Evolutionary conservation across 2,329 filamentous ascomycete species (phyloP).

Genomic region (Amphichorda felina): DNA sequence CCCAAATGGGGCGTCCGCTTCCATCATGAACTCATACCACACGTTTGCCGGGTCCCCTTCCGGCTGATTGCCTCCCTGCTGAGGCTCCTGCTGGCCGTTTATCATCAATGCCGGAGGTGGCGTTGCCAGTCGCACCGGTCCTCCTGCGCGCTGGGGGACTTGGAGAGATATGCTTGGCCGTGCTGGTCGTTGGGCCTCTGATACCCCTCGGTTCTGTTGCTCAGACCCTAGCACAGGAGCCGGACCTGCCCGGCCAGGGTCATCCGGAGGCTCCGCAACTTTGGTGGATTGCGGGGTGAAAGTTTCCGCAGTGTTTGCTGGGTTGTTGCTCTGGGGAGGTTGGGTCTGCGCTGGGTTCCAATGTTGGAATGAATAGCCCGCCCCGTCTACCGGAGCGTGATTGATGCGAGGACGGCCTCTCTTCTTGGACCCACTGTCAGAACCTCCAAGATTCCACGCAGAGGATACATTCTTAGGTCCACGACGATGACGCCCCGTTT

Average conservation of each 20-base stretch:
- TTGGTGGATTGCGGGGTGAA: not conserved
- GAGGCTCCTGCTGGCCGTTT: not conserved
- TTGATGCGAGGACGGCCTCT: conserved; percentile 72
- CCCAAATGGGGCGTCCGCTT: not conserved
- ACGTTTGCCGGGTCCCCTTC: not conserved
- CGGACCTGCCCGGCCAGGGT: not conserved
- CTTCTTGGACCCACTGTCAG: conserved; percentile 54
- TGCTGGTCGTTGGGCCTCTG: conserved; percentile 10
- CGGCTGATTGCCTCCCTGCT: not conserved
- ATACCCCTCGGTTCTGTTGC: not conserved
- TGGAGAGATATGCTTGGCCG: conserved; percentile 27
- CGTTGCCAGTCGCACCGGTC: conserved; percentile 51
- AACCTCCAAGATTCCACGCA: conserved; percentile 65
- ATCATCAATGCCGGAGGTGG: conserved; percentile 9
- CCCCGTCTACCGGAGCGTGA: conserved; percentile 43
- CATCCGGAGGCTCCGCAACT: not conserved
- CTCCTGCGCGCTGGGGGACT: conserved; percentile 39
- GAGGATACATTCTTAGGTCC: conserved; percentile 80
- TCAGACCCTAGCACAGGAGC: not conserved
- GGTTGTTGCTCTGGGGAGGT: conserved; percentile 5
- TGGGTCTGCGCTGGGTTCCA: conserved; percentile 37
- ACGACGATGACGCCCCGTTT: conserved; percentile 41
- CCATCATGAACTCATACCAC: not conserved
- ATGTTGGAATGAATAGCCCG: conserved; percentile 55
- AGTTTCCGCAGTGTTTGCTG: not conserved